Conservation (phyloP, 148 eudicot species). For the Tetragonia tetragonoides region DNA sequence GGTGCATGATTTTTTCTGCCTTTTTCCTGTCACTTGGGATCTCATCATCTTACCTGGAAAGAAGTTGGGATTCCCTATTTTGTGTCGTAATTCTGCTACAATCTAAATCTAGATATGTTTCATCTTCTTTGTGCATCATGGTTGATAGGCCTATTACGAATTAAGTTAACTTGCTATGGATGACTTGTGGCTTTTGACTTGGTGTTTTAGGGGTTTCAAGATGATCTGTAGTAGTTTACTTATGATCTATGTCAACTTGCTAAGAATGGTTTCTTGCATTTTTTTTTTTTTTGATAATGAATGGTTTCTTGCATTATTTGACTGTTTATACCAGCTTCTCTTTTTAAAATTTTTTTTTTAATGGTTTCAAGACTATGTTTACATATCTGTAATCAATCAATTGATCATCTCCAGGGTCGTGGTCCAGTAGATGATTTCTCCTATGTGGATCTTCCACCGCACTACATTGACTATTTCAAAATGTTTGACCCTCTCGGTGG, state of each 20-base stretch:
- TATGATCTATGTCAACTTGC: too few relatives aligned
- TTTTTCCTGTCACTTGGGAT: not conserved
- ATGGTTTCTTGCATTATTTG: not conserved
- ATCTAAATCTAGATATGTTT: not conserved
- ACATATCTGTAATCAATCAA: not conserved
- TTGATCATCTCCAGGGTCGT: slow-evolving; percentile 63
- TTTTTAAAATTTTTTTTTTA: not conserved
- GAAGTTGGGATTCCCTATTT: not conserved
- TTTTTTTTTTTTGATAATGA: too few relatives aligned
- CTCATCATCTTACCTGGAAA: not conserved
- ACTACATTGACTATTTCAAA: slow-evolving; percentile 75
- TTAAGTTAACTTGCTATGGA: too few relatives aligned
- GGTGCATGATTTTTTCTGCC: not conserved
- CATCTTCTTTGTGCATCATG: not conserved
- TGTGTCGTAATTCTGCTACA: not conserved
- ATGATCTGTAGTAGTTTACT: too few relatives aligned
- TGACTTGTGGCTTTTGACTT: too few relatives aligned
- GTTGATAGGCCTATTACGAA: not conserved
- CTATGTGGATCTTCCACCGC: slow-evolving; percentile 73
- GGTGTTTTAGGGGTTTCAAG: too few relatives aligned
- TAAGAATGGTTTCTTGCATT: too few relatives aligned
- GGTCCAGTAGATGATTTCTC: slow-evolving; percentile 82
- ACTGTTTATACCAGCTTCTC: not conserved
- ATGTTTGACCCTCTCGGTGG: slow-evolving; percentile 88
- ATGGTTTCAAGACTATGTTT: not conserved